A percentile compares a stretch with the other conserved stretches of the same genome.
Conservation (phyloP, 2,329 filamentous ascomycete species). For the Pseudocercospora musae region DNA sequence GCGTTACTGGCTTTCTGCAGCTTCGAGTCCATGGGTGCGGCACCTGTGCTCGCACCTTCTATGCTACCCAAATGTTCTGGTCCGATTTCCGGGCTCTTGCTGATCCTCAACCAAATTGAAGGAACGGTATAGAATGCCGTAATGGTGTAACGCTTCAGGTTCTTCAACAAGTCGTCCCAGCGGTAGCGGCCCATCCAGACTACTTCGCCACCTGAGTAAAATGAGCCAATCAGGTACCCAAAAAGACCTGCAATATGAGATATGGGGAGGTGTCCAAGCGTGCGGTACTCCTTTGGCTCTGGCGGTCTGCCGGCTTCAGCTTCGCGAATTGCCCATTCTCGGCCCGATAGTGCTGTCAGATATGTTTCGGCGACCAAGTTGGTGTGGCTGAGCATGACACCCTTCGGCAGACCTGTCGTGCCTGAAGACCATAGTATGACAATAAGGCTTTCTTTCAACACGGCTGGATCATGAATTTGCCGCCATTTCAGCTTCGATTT, state of each 20-base stretch:
- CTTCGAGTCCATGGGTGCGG: conserved; percentile 39
- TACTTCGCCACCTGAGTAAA: conserved; percentile 34
- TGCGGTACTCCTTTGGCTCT: conserved; percentile 20
- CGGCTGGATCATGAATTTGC: conserved; percentile 49
- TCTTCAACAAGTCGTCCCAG: conserved; percentile 34
- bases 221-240: conserved; percentile 39
- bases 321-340: conserved; percentile 25
- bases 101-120: conserved; percentile 39
- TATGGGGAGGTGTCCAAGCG: conserved; percentile 72
- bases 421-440: conserved; percentile 48
- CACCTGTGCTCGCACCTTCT: conserved; percentile 38
- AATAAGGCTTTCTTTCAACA: conserved; percentile 47
- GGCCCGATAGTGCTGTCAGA: conserved; percentile 23
- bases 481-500: conserved; percentile 50
- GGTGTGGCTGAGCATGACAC: conserved; percentile 29
- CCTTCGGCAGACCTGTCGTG: conserved; percentile 48
- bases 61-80: conserved; percentile 34
- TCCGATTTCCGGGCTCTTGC: conserved; percentile 36
- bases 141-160: conserved; percentile 37
- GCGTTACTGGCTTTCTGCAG: conserved; percentile 41
- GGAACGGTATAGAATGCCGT: conserved; percentile 42
- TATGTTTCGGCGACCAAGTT: conserved; percentile 32
- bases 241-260: conserved; percentile 77
- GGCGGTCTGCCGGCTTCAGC: conserved; percentile 25
- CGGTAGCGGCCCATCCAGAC: conserved; percentile 42